A percentile compares a stretch with the other conserved stretches of the same genome.
Conservation (phyloP, 2,329 filamentous ascomycete genomes). For the Alternaria sp. region DNA sequence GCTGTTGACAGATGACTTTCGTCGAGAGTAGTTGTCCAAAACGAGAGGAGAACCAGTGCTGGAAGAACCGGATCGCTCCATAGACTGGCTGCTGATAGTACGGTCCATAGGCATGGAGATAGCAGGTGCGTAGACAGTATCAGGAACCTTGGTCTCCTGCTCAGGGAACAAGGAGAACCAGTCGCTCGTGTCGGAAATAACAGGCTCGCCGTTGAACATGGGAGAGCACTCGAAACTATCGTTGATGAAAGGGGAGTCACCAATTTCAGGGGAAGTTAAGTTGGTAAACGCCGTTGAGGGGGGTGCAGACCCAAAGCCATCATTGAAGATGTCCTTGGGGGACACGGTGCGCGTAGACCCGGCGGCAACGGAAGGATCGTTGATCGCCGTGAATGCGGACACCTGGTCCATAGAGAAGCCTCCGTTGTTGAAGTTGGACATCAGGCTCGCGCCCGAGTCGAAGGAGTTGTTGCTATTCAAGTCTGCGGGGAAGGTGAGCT, state of each 20-base stretch:
- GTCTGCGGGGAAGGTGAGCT: constrained; percentile 48
- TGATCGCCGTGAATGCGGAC: constrained; percentile 57
- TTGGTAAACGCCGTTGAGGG: constrained; percentile 84
- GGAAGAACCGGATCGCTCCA: constrained; percentile 48
- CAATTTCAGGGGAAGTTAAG: constrained; percentile 80
- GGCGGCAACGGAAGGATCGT: constrained; percentile 52
- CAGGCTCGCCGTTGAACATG: constrained; percentile 67
- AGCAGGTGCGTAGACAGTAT: constrained; percentile 36
- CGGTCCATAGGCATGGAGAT: constrained; percentile 53
- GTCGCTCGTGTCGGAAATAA: constrained; percentile 63
- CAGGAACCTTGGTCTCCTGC: constrained; percentile 46
- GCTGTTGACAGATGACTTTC: constrained; percentile 54
- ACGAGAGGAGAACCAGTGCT: constrained; percentile 50
- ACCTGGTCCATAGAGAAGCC: constrained; percentile 42
- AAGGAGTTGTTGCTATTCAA: constrained; percentile 52
- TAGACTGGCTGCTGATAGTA: constrained; percentile 50
- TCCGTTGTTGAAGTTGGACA: constrained; percentile 53
- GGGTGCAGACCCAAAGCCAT: constrained; percentile 76
- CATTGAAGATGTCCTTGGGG: constrained; percentile 79
- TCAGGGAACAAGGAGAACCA: constrained; percentile 81
- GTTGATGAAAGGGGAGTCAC: constrained; percentile 76
- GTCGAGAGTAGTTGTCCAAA: constrained; percentile 49
- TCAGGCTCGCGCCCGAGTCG: constrained; percentile 60
- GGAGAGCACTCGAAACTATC: constrained; percentile 82
- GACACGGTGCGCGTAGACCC: constrained; percentile 71